phyloP scores from a whole-genome alignment of 2,329 filamentous ascomycete genomes.

The Byssoonygena ceratinophila region DNA sequence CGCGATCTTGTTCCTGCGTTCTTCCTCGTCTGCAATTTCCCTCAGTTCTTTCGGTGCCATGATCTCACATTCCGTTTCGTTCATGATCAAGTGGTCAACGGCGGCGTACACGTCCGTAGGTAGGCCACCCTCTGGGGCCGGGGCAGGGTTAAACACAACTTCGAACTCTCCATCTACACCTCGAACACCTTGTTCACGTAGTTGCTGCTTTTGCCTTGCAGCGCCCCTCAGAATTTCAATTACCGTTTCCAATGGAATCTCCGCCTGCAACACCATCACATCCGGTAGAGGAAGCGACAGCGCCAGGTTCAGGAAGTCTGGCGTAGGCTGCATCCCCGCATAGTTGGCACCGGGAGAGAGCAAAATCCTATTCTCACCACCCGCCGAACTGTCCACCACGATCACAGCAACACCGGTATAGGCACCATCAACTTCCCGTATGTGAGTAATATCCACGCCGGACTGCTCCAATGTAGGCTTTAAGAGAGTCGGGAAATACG shows the following conservation, averaged over 20 bases:
- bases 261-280: constrained; percentile 66
- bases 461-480: constrained; percentile 48
- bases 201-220: constrained; percentile 31
- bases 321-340: constrained; percentile 32
- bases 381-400: constrained; percentile 60
- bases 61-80: constrained; percentile 77
- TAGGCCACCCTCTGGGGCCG: constrained; percentile 62
- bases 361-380: constrained; percentile 64
- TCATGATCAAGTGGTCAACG: constrained; percentile 72
- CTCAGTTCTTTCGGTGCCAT: constrained; percentile 47
- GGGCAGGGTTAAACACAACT: constrained; percentile 78
- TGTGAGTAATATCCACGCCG: constrained; percentile 51
- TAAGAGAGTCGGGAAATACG: constrained; percentile 55
- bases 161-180: constrained; percentile 39
- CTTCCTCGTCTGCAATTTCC: constrained; percentile 24
- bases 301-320: constrained; percentile 31
- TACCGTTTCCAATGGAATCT: constrained; percentile 59
- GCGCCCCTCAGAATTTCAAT: constrained; percentile 46
- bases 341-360: constrained; percentile 62
- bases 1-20: constrained; percentile 46
- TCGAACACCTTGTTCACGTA: constrained; percentile 30
- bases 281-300: constrained; percentile 42
- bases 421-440: constrained; percentile 38
- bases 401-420: constrained; percentile 65
- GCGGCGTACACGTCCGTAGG: constrained; percentile 55